Conservation (phyloP, 2,329 filamentous ascomycete species). For the Purpureocillium lavendulum region DNA sequence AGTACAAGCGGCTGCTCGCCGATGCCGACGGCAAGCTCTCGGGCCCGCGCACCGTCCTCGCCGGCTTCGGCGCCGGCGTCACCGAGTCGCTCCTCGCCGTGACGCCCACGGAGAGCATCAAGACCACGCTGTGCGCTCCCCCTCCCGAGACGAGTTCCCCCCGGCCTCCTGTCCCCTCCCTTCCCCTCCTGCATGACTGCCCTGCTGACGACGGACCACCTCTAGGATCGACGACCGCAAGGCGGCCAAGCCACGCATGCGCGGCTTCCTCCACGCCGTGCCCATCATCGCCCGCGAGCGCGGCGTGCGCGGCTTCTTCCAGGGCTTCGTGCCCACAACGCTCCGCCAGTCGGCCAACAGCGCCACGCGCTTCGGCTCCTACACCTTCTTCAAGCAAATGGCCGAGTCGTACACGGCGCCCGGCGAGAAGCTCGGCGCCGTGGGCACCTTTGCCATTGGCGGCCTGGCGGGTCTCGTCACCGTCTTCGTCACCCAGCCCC, state of each 20-base stretch:
- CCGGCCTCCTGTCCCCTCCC: background rate
- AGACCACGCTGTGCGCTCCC: conserved; percentile 70
- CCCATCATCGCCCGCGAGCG: conserved; percentile 81
- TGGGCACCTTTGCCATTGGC: conserved; percentile 86
- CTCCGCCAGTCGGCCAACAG: conserved; percentile 92
- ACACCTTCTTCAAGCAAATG: conserved; percentile 83
- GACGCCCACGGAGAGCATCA: conserved; percentile 96
- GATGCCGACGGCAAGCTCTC: conserved; percentile 83
- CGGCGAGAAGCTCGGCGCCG: conserved; percentile 83
- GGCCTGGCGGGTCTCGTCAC: conserved; percentile 85
- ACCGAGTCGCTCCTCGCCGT: conserved; percentile 91
- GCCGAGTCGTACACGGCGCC: conserved; percentile 88
- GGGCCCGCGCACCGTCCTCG: conserved; percentile 82
- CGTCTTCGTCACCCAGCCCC: conserved; percentile 65
- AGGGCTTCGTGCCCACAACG: conserved; percentile 92
- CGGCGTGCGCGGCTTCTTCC: conserved; percentile 87
- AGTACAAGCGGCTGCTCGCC: conserved; percentile 76
- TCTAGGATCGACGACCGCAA: conserved; percentile 92
- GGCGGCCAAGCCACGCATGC: conserved; percentile 72
- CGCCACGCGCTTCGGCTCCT: conserved; percentile 82
- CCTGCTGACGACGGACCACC: conserved; percentile 1
- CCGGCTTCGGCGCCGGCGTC: conserved; percentile 88
- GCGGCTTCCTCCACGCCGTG: conserved; percentile 85
- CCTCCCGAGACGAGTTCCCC: background rate
- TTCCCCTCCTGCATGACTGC: background rate